A percentile compares a stretch with the other conserved stretches of the same genome.
phyloP scores from a whole-genome alignment of 2,329 filamentous ascomycete species.

The Aspergillus tanneri region DNA sequence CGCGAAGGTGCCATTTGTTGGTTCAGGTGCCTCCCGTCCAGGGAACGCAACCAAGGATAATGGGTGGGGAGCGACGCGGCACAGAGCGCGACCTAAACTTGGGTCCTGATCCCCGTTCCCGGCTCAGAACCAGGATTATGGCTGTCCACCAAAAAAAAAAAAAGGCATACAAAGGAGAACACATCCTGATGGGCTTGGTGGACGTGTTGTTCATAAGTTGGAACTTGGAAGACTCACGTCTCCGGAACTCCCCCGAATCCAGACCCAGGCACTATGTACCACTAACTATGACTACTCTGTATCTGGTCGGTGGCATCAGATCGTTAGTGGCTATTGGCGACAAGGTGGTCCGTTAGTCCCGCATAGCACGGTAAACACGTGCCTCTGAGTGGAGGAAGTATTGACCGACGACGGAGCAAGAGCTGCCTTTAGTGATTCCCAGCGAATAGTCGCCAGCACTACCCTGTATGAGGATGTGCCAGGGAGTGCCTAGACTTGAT shows the following conservation, averaged over 20 bases:
- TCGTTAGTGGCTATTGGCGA: constrained; percentile 10
- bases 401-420: no score
- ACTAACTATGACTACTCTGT: neutral
- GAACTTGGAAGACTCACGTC: no score
- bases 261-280: no score
- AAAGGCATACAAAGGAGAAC: no score
- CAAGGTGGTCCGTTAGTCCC: constrained; percentile 12
- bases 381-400: constrained; percentile 6
- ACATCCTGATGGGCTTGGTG: no score
- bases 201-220: no score
- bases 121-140: neutral
- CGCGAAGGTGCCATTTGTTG: neutral
- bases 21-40: neutral
- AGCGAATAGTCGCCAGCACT: neutral
- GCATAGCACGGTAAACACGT: constrained; percentile 25
- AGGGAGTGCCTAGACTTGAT: constrained; percentile 1
- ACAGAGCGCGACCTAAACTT: neutral
- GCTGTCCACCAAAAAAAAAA: neutral
- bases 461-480: neutral
- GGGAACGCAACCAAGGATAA: neutral
- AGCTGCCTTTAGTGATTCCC: neutral
- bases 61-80: neutral
- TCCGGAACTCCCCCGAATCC: no score
- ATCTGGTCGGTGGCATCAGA: neutral
- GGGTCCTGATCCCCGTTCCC: neutral